Conservation (phyloP, 2,329 filamentous ascomycete genomes). For the Keithomyces neogunnii region DNA sequence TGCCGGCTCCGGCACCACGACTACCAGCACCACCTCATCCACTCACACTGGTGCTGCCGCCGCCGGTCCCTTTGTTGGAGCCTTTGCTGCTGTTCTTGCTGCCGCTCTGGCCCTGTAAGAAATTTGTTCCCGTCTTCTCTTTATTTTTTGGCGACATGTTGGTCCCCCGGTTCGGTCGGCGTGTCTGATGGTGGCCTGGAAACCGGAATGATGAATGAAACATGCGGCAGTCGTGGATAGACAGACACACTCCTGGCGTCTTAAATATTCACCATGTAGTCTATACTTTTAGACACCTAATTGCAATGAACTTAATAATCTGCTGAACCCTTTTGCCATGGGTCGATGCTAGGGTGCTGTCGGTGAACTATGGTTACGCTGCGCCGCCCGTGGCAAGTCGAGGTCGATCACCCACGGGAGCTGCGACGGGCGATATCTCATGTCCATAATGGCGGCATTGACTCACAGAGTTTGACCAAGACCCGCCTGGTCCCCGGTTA, state of each 20-base stretch:
- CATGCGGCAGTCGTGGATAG: not conserved
- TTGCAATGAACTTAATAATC: not conserved
- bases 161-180: not conserved
- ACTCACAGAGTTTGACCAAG: constrained; percentile 47
- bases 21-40: not conserved
- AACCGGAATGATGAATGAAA: constrained; percentile 1
- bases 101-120: constrained; percentile 24
- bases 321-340: not conserved
- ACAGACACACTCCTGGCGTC: not conserved
- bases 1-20: not conserved
- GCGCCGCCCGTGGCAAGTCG: constrained; percentile 23
- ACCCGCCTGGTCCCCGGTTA: constrained; percentile 21
- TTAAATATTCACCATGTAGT: not conserved
- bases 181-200: not conserved
- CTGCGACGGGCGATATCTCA: constrained; percentile 32
- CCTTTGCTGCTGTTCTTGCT: constrained; percentile 22
- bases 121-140: not conserved
- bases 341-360: not conserved
- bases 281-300: constrained; percentile 5
- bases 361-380: not conserved
- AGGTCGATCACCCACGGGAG: constrained; percentile 46
- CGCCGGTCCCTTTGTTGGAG: constrained; percentile 13
- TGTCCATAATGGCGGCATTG: constrained; percentile 47
- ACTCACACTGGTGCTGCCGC: constrained; percentile 6
- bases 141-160: not conserved